Evolutionary conservation across 176 grass and related monocot genomes (phyloP), one percentile per base, ranked within the genome.

Genomic region (Triticum turgidum): DNA sequence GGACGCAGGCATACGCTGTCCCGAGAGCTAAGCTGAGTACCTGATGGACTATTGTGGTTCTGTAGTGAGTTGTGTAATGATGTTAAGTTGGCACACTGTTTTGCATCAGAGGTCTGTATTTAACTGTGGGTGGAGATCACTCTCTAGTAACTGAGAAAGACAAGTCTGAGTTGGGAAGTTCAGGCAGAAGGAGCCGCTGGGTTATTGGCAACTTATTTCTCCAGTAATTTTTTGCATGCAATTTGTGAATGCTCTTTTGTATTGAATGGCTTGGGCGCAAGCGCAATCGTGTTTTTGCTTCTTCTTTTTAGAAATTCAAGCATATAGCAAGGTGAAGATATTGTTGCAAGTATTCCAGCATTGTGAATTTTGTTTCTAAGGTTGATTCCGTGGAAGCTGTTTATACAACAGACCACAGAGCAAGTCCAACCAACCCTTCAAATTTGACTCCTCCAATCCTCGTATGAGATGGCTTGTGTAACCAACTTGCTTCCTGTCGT

Each of bases 221-320:
- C 49, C 49, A 52, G 14, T 52, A 17, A 6, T 17, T 17, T 51
- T 52, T 6, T 52, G 49, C 6, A 52, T 52, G 49, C 49, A 52
- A 52, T 52, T 52, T 17, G 49, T 17, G 49, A 52, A 52, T 52
- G 49, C 49, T 52, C 49, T 52, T 52, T 52, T 52, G 49, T 52
- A 17, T 6, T 52, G 49, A 52, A 52, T 52, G 49, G 49, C 49
- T 52, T 52, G 49, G 49, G 49, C 49, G 1, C 14, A 52, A 52
- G 49, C 14, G 49, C 5, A 52, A 61, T 62, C 25, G 0, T 70
- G 1, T 4, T 15, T 21, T 7, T 51, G 37, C 5, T 14, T 61
- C 73, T 86, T 90, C 86, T 90, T 85, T 76, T 77, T 6, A 69
- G 11, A 63, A 78, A 20, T 38, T 38, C 34, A 88, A 81, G 22